Conservation (phyloP, 768 basidiomycete genomes). For the Serendipita sp. region DNA sequence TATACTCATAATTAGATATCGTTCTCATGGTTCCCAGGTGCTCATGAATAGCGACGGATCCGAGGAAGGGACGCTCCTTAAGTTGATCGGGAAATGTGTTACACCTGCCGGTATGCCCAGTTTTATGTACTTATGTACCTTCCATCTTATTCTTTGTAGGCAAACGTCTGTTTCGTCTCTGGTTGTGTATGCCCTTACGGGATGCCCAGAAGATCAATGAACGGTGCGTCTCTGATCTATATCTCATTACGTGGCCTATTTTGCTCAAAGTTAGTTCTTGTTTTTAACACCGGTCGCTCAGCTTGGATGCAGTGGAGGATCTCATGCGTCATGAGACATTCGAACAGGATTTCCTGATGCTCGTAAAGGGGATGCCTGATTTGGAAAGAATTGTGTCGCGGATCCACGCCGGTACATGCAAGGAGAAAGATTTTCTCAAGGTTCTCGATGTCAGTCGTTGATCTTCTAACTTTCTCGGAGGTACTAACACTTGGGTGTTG, state of each 20-base stretch:
- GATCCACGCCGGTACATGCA: conserved; percentile 84
- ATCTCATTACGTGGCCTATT: conserved; percentile 9
- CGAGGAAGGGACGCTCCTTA: conserved; percentile 75
- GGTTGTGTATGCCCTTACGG: conserved; percentile 86
- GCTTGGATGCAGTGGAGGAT: conserved; percentile 89
- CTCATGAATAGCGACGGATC: conserved; percentile 88
- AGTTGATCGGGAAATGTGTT: conserved; percentile 64
- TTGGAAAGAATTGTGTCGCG: conserved; percentile 88
- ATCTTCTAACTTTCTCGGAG: background rate
- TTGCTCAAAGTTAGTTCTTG: background rate
- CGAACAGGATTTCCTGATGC: conserved; percentile 52
- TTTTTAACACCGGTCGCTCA: conserved; percentile 17
- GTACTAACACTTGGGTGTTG: background rate
- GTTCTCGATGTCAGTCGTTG: conserved; percentile 48
- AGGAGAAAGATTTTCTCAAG: conserved; percentile 72
- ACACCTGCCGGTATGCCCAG: conserved; percentile 70
- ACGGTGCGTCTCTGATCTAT: conserved; percentile 31
- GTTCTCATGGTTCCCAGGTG: conserved; percentile 31
- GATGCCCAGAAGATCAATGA: conserved; percentile 76
- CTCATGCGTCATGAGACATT: conserved; percentile 68
- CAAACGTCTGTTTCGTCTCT: conserved; percentile 89
- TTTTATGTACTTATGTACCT: background rate
- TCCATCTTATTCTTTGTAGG: conserved; percentile 27
- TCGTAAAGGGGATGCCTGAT: conserved; percentile 77
- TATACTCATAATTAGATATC: background rate